These are phyloP conservation scores for Tetraselmis chui DNA, from an alignment of 139 green algal species.

Conservation along the genomic window DNA sequence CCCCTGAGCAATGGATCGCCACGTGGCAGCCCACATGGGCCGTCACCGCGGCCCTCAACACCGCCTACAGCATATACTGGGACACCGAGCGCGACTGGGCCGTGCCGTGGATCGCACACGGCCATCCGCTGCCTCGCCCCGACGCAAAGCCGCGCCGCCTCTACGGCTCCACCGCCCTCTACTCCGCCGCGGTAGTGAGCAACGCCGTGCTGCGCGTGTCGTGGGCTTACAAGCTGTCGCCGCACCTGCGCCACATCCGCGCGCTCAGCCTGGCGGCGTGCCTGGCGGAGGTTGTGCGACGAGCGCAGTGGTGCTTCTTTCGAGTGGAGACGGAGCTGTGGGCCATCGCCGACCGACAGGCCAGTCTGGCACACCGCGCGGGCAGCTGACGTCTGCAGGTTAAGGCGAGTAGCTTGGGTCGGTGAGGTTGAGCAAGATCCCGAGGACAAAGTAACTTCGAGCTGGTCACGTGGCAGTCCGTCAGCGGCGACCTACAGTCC, in stretches of 20 bases:
- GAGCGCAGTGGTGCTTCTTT: slow-evolving; percentile 88
- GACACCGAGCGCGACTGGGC: slow-evolving; percentile 94
- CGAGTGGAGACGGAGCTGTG: slow-evolving; percentile 77
- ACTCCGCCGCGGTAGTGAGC: slow-evolving; percentile 57
- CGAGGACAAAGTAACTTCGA: too few relatives aligned
- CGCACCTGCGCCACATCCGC: slow-evolving; percentile 57
- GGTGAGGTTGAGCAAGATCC: too few relatives aligned
- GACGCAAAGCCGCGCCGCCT: background rate
- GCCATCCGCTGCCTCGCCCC: slow-evolving; percentile 7
- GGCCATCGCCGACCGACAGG: background rate
- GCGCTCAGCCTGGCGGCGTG: slow-evolving; percentile 48
- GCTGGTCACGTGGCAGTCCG: too few relatives aligned
- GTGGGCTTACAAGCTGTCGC: slow-evolving; percentile 86
- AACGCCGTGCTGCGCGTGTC: slow-evolving; percentile 73
- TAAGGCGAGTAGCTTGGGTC: too few relatives aligned
- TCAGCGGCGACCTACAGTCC: too few relatives aligned
- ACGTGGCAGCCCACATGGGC: slow-evolving; percentile 71
- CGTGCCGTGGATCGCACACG: slow-evolving; percentile 55
- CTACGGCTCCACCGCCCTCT: slow-evolving; percentile 46
- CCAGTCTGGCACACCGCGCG: background rate
- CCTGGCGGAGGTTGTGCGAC: slow-evolving; percentile 53
- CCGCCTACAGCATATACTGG: slow-evolving; percentile 89
- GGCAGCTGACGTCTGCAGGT: too few relatives aligned
- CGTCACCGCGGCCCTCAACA: slow-evolving; percentile 66
- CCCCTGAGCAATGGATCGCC: background rate